Evolutionary conservation across 169 alveolate genomes (phyloP), one percentile per base, ranked within the genome.

Genomic region (Cryptosporidium ubiquitum): DNA sequence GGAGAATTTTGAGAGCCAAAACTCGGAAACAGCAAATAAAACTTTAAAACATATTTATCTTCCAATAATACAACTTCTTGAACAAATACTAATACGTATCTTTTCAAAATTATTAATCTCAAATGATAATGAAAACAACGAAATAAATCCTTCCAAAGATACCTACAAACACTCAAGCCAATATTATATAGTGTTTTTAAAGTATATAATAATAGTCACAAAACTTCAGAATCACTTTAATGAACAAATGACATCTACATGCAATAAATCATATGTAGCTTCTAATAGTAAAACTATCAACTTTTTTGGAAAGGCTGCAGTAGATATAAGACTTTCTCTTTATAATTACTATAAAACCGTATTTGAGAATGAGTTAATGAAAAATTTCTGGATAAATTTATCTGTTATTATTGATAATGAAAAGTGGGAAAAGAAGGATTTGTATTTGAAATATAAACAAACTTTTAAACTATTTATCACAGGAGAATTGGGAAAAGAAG

Each of bases 391-490:
- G 89, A 31, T 44, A 20, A 40, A 23, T 42, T 33, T 79, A 26
- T 79, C 68, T 6, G 16, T 16, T 4, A 35, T 26, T n/a, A 40
- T 79, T 16, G 75, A 79, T 29, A 58, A 64, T 64, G 89, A 79
- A 44, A 79, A 61, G 23, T 79, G 89, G 89, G 75, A 61, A 35
- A 79, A 40, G 40, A 79, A 16, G 6, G 64, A 79, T 31, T 61
- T 79, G 40, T 23, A n/a, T 29, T 9, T 29, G 29, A 51, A 64
- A n/a, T 79, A 79, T 33, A 61, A 47, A 42, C 26, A 58, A 26
- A 35, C 40, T 16, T 79, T 79, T 58, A 51, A 79, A 33, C 40
- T 79, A 40, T 79, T 79, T 40, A 39, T 64, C 1, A 79, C 40
- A 29, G 89, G 89, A 0, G 79, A 61, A 2, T 39, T 79, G n/a